A percentile compares a stretch with the other conserved stretches of the same genome.
phyloP scores from a whole-genome alignment of 2,329 filamentous ascomycete genomes.

The Fusarium ramigenum region DNA sequence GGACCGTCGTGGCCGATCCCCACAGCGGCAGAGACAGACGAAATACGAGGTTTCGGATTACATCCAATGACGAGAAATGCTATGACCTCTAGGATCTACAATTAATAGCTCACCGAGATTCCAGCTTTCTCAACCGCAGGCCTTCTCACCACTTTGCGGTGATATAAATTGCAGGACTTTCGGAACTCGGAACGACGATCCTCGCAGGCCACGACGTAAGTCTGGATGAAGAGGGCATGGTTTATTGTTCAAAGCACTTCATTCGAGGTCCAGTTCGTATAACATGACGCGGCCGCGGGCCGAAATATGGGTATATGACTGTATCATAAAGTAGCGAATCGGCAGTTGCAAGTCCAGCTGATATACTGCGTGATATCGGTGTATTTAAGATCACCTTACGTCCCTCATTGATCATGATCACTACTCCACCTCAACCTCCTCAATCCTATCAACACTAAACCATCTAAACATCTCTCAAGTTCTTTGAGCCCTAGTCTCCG shows the following conservation, averaged over 20 bases:
- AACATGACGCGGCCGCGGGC: neutral
- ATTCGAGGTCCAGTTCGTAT: neutral
- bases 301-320: neutral
- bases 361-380: fast-evolving
- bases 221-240: fast-evolving
- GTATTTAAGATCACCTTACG: neutral
- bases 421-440: too few species aligned
- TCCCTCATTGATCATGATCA: fast-evolving
- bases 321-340: neutral
- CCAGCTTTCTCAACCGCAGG: fast-evolving
- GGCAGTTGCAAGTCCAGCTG: neutral
- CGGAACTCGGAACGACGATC: neutral
- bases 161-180: neutral
- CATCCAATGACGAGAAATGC: neutral
- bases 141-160: fast-evolving
- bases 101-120: neutral
- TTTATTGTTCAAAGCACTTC: neutral
- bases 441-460: fast-evolving
- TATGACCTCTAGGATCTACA: fast-evolving
- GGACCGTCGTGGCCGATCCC: neutral
- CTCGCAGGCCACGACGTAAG: fast-evolving
- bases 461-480: neutral
- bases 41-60: neutral
- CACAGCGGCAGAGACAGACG: neutral
- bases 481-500: fast-evolving